Base-by-base conservation (phyloP, 352 stramenopile species). In the Phytopythium aichiense region DNA sequence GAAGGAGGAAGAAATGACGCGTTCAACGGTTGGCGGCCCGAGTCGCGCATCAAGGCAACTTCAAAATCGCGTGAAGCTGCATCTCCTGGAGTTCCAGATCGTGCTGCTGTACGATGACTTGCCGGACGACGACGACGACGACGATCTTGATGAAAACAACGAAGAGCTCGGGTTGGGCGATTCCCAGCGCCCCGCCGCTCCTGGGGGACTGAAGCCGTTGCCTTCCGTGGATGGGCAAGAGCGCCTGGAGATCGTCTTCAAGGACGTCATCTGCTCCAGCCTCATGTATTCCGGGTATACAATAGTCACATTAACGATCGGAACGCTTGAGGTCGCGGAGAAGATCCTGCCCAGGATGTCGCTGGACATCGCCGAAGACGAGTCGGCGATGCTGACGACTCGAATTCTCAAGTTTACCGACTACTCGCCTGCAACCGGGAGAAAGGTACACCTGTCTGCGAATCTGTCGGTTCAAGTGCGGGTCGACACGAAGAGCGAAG, bases 31-130 rank as follows among this genome's bases (percentile, higher is more conserved):
- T 60, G 67, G 66, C 66, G 67, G 67, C 16, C 65, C 75, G n/a
- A 71, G 68, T 56, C 56, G 67, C 59, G 53, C 66, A 7, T 71
- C 82, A 20, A 69, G 77, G 33, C 76, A 73, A 58, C 72, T 94
- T 5, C 68, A 73, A 11, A 89, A 70, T 22, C 76, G 83, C 16
- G 60, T 92, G 28, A 96, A 96, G 62, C 18, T 93, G 6, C 86
- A 94, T 63, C 61, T 96, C 28, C 71, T 94, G 13, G 76, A 94
- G 51, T 90, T 84, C 35, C 67, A 90, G 4, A 69, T 88, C 35
- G 65, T 90, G 25, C 59, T 96, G 51, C 60, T 96, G 30, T 96
- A 96, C 55, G 84, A 96, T 58, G 86, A 96, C 56, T 63, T 94
- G 22, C 73, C 71, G 1, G 79, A 91, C 50, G 69, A 77, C 38